Conservation (phyloP, 1,139 yeast genomes). For the Chernovozyma sophiae-reginae region DNA sequence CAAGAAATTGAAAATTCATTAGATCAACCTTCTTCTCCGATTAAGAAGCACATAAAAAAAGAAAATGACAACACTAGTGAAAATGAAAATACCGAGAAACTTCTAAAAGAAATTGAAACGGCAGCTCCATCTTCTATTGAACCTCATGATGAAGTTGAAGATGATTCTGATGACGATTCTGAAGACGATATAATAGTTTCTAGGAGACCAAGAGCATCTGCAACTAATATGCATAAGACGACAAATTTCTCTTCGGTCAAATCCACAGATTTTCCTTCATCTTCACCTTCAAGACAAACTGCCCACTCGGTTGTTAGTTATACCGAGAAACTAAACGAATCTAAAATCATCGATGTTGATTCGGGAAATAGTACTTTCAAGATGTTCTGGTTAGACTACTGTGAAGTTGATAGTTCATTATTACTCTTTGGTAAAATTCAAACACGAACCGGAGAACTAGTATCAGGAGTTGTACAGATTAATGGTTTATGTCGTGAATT, state of each 20-base stretch:
- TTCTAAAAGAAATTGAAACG: constrained; percentile 10
- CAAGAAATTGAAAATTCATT: background rate
- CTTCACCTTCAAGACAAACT: constrained; percentile 21
- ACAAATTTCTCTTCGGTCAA: constrained; percentile 20
- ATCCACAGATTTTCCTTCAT: constrained; percentile 14
- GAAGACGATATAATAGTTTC: constrained; percentile 53
- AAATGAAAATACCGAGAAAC: constrained; percentile 11
- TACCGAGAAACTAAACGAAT: constrained; percentile 45
- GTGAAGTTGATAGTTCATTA: constrained; percentile 68
- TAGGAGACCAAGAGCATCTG: constrained; percentile 41
- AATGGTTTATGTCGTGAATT: constrained; percentile 68
- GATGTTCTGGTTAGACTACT: constrained; percentile 89
- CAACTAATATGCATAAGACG: constrained; percentile 20
- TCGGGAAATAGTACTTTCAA: constrained; percentile 42
- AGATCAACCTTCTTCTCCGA: constrained; percentile 32
- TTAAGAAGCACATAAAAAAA: background rate
- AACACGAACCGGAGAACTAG: constrained; percentile 54
- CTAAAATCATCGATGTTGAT: constrained; percentile 35
- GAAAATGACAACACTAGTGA: constrained; percentile 9
- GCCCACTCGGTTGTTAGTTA: constrained; percentile 18
- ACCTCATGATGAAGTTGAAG: constrained; percentile 12
- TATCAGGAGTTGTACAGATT: constrained; percentile 77
- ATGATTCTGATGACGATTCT: constrained; percentile 28
- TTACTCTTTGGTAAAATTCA: constrained; percentile 80
- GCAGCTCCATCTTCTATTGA: constrained; percentile 6